Evolutionary conservation across 129 eudicot species (phyloP), one percentile per base, ranked within the genome.

Genomic region (Artemisia tridentata): DNA sequence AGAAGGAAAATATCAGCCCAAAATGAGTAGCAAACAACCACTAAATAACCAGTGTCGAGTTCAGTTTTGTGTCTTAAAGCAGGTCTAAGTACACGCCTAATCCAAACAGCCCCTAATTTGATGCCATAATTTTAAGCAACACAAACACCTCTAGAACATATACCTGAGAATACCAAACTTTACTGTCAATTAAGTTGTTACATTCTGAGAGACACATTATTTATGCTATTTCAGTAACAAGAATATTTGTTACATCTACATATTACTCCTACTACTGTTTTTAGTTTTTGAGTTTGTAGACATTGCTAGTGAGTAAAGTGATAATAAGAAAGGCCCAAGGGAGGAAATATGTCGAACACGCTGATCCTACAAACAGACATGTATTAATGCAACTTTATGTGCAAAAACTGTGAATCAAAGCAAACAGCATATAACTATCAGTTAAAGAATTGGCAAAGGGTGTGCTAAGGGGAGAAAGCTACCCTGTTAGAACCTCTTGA

Each of bases 81-180:
- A n/a, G n/a, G n/a, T n/a, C n/a, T n/a, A n/a, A n/a, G n/a, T n/a
- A n/a, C n/a, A n/a, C n/a, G n/a, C n/a, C n/a, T n/a, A n/a, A n/a
- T n/a, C n/a, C n/a, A n/a, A n/a, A n/a, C n/a, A n/a, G n/a, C n/a
- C n/a, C n/a, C n/a, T n/a, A n/a, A n/a, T n/a, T n/a, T n/a, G n/a
- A n/a, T n/a, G n/a, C n/a, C n/a, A n/a, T n/a, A n/a, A n/a, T n/a
- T n/a, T n/a, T n/a, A n/a, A n/a, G n/a, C n/a, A n/a, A n/a, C n/a
- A n/a, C n/a, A n/a, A n/a, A n/a, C n/a, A n/a, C n/a, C n/a, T n/a
- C n/a, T n/a, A n/a, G n/a, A n/a, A n/a, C 99, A 78, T 84, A 95
- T 66, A 95, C 99, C 99, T 95, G 85, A 50, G 84, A 69, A 19
- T 19, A 62, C n/a, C 73, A 21, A 45, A 54, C 19, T 38, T 8